phyloP scores from a whole-genome alignment of 768 basidiomycete species.

The Tulasnella sp. region DNA sequence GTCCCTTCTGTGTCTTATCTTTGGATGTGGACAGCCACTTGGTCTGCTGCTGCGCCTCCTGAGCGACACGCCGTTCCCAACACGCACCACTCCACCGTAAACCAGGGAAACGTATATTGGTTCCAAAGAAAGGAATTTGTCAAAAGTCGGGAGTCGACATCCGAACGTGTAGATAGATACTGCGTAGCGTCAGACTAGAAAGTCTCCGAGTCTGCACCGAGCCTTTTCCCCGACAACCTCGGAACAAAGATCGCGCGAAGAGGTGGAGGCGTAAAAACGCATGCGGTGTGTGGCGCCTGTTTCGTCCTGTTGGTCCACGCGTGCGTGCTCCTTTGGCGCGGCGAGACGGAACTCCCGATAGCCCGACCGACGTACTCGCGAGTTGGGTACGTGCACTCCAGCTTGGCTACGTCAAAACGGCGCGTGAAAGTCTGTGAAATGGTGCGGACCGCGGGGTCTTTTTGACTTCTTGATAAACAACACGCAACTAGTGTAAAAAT shows the following conservation, averaged over 20 bases:
- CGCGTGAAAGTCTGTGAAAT: not conserved
- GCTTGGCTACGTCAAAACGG: not conserved
- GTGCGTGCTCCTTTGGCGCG: not conserved
- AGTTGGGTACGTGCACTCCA: too few species aligned
- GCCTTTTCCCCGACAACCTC: conserved; percentile 4
- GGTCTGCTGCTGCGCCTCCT: not conserved
- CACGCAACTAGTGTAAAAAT: not conserved
- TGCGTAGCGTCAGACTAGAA: not conserved
- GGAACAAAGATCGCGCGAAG: not conserved
- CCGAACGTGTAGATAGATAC: not conserved
- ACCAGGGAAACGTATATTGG: not conserved
- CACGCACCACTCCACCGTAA: not conserved
- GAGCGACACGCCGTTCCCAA: not conserved
- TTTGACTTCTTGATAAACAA: not conserved
- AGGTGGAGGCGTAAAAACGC: not conserved
- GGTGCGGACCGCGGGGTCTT: not conserved
- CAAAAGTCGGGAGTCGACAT: conserved; percentile 2
- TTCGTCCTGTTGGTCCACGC: not conserved
- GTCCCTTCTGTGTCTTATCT: not conserved
- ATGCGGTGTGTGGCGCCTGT: not conserved
- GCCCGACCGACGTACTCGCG: not conserved
- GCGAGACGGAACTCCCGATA: not conserved
- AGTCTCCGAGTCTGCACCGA: not conserved
- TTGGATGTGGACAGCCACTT: not conserved
- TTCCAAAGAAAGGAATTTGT: not conserved